Conservation (phyloP, 2,329 filamentous ascomycete genomes). For the Nothophoma quercina region DNA sequence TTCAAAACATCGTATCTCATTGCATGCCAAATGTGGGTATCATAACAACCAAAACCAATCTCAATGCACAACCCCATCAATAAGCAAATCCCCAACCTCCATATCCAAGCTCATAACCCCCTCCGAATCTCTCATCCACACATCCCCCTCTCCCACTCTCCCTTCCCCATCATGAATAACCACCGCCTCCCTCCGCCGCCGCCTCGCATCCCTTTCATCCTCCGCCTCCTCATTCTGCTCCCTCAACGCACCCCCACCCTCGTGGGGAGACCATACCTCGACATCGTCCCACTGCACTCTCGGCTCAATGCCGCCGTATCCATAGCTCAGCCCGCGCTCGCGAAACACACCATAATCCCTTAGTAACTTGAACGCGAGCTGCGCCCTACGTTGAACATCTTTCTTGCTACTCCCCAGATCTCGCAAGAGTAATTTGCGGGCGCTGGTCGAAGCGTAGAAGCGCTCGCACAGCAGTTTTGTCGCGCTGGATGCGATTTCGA, state of each 20-base stretch:
- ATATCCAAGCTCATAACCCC: slow-evolving; percentile 17
- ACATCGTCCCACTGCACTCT: slow-evolving; percentile 6
- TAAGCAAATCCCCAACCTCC: slow-evolving; percentile 11
- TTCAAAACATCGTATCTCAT: background rate
- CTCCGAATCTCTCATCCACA: slow-evolving; percentile 66
- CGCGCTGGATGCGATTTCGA: slow-evolving; percentile 52
- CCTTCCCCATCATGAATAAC: slow-evolving; percentile 87
- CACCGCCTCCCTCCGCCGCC: slow-evolving; percentile 85
- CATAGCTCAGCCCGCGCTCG: background rate
- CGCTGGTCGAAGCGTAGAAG: slow-evolving; percentile 35
- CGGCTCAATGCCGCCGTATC: background rate
- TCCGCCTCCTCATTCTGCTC: slow-evolving; percentile 57
- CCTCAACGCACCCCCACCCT: slow-evolving; percentile 9
- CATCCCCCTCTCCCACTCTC: slow-evolving; percentile 76
- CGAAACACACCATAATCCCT: slow-evolving; percentile 27
- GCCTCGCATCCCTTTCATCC: slow-evolving; percentile 75
- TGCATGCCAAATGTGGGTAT: slow-evolving; percentile 10
- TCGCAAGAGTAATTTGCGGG: slow-evolving; percentile 29
- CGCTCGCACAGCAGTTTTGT: slow-evolving; percentile 49
- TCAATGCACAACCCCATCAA: slow-evolving; percentile 16
- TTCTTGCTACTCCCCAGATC: slow-evolving; percentile 35
- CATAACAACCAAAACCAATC: background rate
- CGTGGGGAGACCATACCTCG: background rate
- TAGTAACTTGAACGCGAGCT: slow-evolving; percentile 39
- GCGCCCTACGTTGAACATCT: slow-evolving; percentile 28